Evolutionary conservation across 768 basidiomycete genomes (phyloP).

Genomic region (Boletus subcaerulescens): DNA sequence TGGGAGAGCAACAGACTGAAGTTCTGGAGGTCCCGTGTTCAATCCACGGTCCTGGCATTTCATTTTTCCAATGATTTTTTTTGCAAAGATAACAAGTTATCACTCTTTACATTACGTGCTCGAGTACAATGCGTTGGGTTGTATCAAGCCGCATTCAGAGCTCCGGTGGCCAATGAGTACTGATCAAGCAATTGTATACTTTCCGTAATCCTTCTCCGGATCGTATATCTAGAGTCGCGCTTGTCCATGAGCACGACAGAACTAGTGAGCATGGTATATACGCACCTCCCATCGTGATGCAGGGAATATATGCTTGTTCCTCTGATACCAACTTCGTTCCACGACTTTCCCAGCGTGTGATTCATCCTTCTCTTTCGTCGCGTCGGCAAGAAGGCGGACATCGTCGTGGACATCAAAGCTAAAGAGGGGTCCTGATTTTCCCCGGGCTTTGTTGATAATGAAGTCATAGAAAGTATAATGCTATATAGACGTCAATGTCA

Average conservation of each 20-base stretch:
- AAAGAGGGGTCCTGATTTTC: constrained; percentile 96
- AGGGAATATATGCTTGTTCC: constrained; percentile 97
- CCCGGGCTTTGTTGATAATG: constrained; percentile 96
- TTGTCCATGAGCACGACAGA: not conserved
- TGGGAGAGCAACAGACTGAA: constrained; percentile 78
- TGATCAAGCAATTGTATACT: constrained; percentile 73
- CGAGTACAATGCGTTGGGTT: not conserved
- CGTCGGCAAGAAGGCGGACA: constrained; percentile 90
- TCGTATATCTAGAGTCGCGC: constrained; percentile 67
- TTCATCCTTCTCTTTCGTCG: constrained; percentile 96
- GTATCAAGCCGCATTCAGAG: not conserved
- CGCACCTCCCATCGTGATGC: constrained; percentile 94
- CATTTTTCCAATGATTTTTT: not conserved
- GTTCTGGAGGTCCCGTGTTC: constrained; percentile 49
- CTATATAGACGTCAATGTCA: constrained; percentile 38
- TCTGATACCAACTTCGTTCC: constrained; percentile 91
- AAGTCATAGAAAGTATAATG: constrained; percentile 99
- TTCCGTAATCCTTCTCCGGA: constrained; percentile 90
- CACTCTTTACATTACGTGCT: not conserved
- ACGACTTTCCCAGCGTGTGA: constrained; percentile 99
- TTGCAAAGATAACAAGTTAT: not conserved
- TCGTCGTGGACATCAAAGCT: constrained; percentile 99
- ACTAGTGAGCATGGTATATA: not conserved
- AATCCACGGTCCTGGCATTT: constrained; percentile 52
- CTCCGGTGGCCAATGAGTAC: constrained; percentile 1